Conservation (phyloP, 2,329 filamentous ascomycete species). For the Hypoxylon sp. region DNA sequence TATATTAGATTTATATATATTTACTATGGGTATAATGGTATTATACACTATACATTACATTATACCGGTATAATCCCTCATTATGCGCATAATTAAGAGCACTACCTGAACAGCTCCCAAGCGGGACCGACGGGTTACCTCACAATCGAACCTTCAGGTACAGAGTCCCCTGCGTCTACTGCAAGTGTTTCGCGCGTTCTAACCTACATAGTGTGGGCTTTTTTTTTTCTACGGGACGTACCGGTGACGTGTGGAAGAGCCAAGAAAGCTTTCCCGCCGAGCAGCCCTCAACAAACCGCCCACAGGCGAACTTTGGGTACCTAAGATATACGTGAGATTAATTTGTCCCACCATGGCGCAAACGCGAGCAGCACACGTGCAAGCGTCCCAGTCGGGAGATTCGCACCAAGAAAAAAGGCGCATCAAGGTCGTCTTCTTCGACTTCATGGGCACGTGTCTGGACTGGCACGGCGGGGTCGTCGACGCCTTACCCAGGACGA, state of each 20-base stretch:
- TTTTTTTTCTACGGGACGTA: background rate
- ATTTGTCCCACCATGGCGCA: conserved; percentile 28
- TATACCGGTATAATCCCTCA: too few relatives aligned
- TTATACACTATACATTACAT: too few relatives aligned
- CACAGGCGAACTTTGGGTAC: background rate
- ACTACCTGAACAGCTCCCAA: too few relatives aligned
- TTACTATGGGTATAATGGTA: too few relatives aligned
- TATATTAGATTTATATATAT: too few relatives aligned
- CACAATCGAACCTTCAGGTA: background rate
- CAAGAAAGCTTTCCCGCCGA: conserved; percentile 11
- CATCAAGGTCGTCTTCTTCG: conserved; percentile 64
- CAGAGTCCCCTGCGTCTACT: background rate
- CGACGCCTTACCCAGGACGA: conserved; percentile 51
- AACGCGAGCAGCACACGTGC: conserved; percentile 11
- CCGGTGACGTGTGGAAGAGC: conserved; percentile 20
- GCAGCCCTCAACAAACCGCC: conserved; percentile 7
- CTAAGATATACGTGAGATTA: background rate
- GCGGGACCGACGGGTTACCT: background rate
- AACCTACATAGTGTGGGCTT: background rate
- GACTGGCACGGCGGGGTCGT: conserved; percentile 62
- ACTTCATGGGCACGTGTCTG: conserved; percentile 68
- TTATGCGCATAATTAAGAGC: too few relatives aligned
- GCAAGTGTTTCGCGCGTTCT: background rate
- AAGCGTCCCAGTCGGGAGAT: conserved; percentile 14
- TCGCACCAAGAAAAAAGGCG: conserved; percentile 14